phyloP scores from a whole-genome alignment of 2,329 filamentous ascomycete genomes.

The Paracamarosporium sp. region DNA sequence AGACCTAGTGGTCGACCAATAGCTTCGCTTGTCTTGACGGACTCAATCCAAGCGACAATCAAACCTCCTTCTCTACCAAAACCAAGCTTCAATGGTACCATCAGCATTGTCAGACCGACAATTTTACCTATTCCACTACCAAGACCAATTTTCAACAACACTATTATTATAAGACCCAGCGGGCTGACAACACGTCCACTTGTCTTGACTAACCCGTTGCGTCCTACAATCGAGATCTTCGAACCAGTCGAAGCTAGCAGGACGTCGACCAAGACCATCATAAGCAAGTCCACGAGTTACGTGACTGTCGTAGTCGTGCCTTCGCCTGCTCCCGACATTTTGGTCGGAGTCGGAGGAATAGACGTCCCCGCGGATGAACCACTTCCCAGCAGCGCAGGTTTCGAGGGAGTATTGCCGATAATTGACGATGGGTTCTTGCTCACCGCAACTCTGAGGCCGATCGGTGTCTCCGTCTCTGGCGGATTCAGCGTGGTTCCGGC shows the following conservation, averaged over 20 bases:
- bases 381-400: neutral
- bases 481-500: neutral
- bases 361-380: neutral
- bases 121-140: neutral
- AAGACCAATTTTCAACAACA: neutral
- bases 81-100: too few relatives aligned
- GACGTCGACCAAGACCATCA: neutral
- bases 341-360: neutral
- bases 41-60: too few relatives aligned
- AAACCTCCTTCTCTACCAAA: too few relatives aligned
- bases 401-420: neutral
- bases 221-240: neutral
- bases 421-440: too few relatives aligned
- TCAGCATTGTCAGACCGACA: too few relatives aligned
- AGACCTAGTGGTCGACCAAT: too few relatives aligned
- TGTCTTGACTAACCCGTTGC: slow-evolving; percentile 4
- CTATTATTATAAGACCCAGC: neutral
- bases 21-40: too few relatives aligned
- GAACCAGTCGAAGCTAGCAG: neutral
- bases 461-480: too few relatives aligned
- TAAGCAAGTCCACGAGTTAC: neutral
- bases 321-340: neutral
- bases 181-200: neutral
- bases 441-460: too few relatives aligned
- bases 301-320: neutral